These are phyloP conservation scores for Ceratocystis eucalypticola DNA, from an alignment of 2,329 filamentous ascomycete species.

Conservation along the genomic window DNA sequence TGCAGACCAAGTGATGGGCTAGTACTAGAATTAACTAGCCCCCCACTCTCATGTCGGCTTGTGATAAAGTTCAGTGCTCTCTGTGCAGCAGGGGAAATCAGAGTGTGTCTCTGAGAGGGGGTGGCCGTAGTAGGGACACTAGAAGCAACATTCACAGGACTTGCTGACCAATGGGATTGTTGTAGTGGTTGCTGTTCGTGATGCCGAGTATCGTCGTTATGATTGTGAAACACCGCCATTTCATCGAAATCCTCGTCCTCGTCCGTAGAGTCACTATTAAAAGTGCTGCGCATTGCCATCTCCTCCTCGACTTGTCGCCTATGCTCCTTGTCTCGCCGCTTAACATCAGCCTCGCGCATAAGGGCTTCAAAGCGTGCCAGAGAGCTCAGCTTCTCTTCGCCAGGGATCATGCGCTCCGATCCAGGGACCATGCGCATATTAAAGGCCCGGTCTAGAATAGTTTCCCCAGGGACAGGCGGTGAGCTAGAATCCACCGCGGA, in stretches of 20 bases:
- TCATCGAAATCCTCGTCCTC: constrained; percentile 32
- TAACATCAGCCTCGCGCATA: constrained; percentile 47
- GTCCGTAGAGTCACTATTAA: constrained; percentile 29
- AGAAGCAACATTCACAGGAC: background rate
- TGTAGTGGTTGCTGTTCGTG: constrained; percentile 16
- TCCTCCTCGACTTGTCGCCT: constrained; percentile 24
- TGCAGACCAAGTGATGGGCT: constrained; percentile 16
- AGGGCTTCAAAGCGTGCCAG: constrained; percentile 52
- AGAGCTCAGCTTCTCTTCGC: constrained; percentile 51
- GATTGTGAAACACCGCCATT: background rate
- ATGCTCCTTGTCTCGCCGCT: constrained; percentile 31
- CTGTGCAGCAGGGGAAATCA: constrained; percentile 36
- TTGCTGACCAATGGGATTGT: background rate
- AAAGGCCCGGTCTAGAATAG: constrained; percentile 54
- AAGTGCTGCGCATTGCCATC: constrained; percentile 20
- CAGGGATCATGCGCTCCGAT: constrained; percentile 39
- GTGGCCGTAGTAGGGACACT: background rate
- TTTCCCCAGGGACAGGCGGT: constrained; percentile 44
- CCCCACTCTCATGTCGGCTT: constrained; percentile 26
- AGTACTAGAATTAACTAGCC: constrained; percentile 21
- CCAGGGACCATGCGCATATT: constrained; percentile 50
- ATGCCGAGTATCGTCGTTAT: background rate
- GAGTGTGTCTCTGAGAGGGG: constrained; percentile 21
- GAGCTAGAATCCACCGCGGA: constrained; percentile 34
- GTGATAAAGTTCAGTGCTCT: constrained; percentile 39